Evolutionary conservation across 768 basidiomycete species (phyloP).

Genomic region (Roridomyces roridus): DNA sequence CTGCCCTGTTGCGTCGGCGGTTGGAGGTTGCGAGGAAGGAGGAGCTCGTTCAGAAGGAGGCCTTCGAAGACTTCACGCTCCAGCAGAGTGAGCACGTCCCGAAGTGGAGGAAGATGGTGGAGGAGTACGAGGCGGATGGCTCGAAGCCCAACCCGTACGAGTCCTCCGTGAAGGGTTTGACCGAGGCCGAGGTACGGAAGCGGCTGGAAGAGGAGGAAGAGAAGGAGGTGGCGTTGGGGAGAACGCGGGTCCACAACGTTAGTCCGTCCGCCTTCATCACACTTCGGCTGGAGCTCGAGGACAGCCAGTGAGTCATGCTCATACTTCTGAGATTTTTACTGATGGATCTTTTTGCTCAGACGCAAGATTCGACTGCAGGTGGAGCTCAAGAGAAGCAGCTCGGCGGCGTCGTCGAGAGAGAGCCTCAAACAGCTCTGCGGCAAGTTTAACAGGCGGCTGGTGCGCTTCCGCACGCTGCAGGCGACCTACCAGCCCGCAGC

Average conservation of each 20-base stretch:
- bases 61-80: neutral
- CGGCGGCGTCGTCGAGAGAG: neutral
- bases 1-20: neutral
- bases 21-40: neutral
- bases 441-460: neutral
- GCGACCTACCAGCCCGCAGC: conserved; percentile 10
- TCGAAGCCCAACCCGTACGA: neutral
- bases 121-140: conserved; percentile 6
- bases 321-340: neutral
- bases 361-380: neutral
- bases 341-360: neutral
- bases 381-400: conserved; percentile 3
- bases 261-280: neutral
- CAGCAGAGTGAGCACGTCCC: neutral
- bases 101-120: conserved; percentile 2
- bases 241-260: neutral
- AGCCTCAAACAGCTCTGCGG: neutral
- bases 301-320: no score
- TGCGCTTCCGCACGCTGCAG: conserved; percentile 9
- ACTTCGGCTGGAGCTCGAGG: neutral
- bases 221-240: neutral
- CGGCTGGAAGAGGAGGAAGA: neutral
- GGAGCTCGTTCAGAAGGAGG: neutral
- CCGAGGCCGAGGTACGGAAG: neutral
- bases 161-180: neutral